A percentile compares a stretch with the other conserved stretches of the same genome.
Conservation (phyloP, 108 stramenopile genomes). For the Seminavis robusta region DNA sequence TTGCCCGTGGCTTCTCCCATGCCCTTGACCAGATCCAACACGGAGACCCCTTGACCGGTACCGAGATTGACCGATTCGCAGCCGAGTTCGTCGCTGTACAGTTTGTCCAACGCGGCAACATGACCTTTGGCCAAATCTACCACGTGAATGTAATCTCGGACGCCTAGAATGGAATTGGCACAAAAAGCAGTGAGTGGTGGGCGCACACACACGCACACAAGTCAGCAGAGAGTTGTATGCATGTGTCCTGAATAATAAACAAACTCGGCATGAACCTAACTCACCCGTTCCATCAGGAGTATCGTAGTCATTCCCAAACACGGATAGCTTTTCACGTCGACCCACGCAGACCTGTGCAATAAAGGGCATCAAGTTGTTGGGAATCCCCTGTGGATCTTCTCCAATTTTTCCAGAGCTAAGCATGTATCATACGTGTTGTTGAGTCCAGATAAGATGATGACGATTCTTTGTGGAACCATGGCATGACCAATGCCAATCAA, state of each 20-base stretch:
- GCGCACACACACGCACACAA: conserved; percentile 1
- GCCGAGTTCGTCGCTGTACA: conserved; percentile 57
- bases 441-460: too few relatives aligned
- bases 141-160: conserved; percentile 99
- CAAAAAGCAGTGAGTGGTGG: background rate
- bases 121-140: conserved; percentile 98
- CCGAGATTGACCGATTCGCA: conserved; percentile 95
- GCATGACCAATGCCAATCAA: too few relatives aligned
- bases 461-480: too few relatives aligned
- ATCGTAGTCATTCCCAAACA: conserved; percentile 98
- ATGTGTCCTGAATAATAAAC: background rate
- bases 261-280: conserved; percentile 1
- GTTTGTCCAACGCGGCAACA: conserved; percentile 87
- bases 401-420: conserved; percentile 95
- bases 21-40: conserved; percentile 92
- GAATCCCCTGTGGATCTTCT: conserved; percentile 97
- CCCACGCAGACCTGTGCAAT: conserved; percentile 93
- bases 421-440: too few relatives aligned
- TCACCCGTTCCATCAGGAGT: conserved; percentile 96
- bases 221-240: too few relatives aligned
- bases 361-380: conserved; percentile 98
- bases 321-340: conserved; percentile 81
- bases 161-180: conserved; percentile 20
- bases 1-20: conserved; percentile 90
- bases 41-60: conserved; percentile 91